Conservation (phyloP, 2,329 filamentous ascomycete species). For the Furcasterigmium furcatum region DNA sequence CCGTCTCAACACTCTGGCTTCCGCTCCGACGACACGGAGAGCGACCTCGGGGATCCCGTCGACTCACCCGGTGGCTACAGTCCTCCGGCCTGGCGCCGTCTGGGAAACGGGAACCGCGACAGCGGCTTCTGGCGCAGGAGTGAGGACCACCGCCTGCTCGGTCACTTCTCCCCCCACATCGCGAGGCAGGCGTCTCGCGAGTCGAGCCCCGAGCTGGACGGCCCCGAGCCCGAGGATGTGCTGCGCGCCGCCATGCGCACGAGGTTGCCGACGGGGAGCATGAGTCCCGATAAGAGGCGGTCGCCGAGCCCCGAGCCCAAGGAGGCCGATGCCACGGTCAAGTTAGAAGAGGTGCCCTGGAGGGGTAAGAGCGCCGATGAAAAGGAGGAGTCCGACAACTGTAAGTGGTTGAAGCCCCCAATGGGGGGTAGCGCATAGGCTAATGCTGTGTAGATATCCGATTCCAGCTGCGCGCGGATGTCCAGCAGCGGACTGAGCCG, state of each 20-base stretch:
- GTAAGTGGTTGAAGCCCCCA: slow-evolving; percentile 34
- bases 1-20: slow-evolving; percentile 39
- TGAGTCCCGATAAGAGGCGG: slow-evolving; percentile 50
- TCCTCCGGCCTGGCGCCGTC: slow-evolving; percentile 58
- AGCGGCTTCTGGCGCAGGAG: slow-evolving; percentile 58
- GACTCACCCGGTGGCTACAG: slow-evolving; percentile 56
- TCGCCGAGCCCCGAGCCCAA: slow-evolving; percentile 43
- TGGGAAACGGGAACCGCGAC: slow-evolving; percentile 56
- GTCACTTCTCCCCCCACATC: slow-evolving; percentile 32
- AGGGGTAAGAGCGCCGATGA: slow-evolving; percentile 4
- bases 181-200: slow-evolving; percentile 17
- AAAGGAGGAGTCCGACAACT: slow-evolving; percentile 42
- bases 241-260: slow-evolving; percentile 52
- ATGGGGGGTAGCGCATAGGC: slow-evolving; percentile 2
- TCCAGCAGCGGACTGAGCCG: slow-evolving; percentile 81
- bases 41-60: slow-evolving; percentile 32
- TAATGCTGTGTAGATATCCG: slow-evolving; percentile 65
- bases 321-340: slow-evolving; percentile 34
- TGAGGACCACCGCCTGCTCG: slow-evolving; percentile 48
- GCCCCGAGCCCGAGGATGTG: slow-evolving; percentile 34
- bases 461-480: slow-evolving; percentile 82
- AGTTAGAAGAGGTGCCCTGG: slow-evolving; percentile 23
- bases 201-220: slow-evolving; percentile 28
- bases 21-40: slow-evolving; percentile 33
- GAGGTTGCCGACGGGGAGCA: slow-evolving; percentile 50